These are phyloP conservation scores for Discostella stelligeroides DNA, from an alignment of 108 stramenopile genomes.

Conservation along the genomic window DNA sequence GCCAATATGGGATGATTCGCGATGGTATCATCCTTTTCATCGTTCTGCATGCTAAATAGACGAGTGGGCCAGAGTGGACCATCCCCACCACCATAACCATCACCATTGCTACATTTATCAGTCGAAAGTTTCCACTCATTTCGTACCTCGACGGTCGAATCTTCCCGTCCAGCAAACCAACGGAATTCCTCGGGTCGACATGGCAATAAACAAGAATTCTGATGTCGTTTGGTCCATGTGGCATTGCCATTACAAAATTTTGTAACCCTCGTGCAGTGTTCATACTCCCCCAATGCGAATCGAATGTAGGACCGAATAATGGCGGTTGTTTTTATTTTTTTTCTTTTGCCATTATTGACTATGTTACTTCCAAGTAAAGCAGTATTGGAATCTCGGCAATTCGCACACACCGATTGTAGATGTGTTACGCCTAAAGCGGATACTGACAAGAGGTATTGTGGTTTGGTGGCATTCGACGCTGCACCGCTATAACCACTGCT, in stretches of 20 bases:
- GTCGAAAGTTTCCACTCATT: slow-evolving; percentile 5
- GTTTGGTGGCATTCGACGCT: background rate
- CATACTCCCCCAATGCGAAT: slow-evolving; percentile 41
- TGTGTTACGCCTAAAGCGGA: slow-evolving; percentile 42
- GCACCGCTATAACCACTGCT: no score
- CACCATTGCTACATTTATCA: background rate
- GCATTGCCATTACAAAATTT: slow-evolving; percentile 33
- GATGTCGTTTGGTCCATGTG: slow-evolving; percentile 29
- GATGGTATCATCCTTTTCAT: background rate
- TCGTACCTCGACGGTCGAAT: slow-evolving; percentile 45
- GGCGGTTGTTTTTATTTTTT: slow-evolving; percentile 10
- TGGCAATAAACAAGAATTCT: slow-evolving; percentile 43
- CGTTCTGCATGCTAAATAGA: background rate
- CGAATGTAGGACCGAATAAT: slow-evolving; percentile 41
- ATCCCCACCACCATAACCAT: background rate
- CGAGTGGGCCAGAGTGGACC: background rate
- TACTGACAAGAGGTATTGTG: slow-evolving; percentile 31
- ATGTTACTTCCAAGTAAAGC: background rate
- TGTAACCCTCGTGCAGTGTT: slow-evolving; percentile 31
- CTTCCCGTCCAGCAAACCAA: slow-evolving; percentile 49
- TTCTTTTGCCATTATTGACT: background rate
- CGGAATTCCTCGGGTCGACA: slow-evolving; percentile 39
- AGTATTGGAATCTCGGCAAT: slow-evolving; percentile 9
- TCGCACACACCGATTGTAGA: slow-evolving; percentile 23
- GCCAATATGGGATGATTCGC: slow-evolving; percentile 35